Evolutionary conservation across 2,329 filamentous ascomycete species (phyloP).

Genomic region (Xylariaceae sp.): DNA sequence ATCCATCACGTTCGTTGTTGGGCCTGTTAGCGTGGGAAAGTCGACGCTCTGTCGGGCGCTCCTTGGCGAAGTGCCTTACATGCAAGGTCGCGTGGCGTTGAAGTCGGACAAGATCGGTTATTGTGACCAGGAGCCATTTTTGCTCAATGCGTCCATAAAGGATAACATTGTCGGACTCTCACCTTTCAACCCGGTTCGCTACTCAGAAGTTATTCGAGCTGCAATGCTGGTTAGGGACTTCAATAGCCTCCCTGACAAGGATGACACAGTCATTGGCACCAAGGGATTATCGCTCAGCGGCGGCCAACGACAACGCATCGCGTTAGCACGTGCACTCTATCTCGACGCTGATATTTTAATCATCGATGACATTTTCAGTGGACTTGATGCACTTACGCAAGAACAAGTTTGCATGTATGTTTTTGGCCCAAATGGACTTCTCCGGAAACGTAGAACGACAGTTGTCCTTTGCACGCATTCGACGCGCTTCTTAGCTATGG

Average conservation of each 20-base stretch:
- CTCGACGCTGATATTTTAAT: conserved; percentile 27
- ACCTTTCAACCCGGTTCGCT: conserved; percentile 22
- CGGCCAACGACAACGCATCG: conserved; percentile 42
- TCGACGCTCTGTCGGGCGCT: neutral
- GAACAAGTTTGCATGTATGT: conserved; percentile 30
- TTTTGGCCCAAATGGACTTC: conserved; percentile 27
- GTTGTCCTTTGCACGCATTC: conserved; percentile 37
- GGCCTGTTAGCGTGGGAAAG: neutral
- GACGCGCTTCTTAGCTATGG: conserved; percentile 1
- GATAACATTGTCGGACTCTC: conserved; percentile 30
- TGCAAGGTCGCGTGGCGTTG: neutral
- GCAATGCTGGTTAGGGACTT: conserved; percentile 30
- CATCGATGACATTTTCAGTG: conserved; percentile 36
- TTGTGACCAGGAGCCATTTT: conserved; percentile 35
- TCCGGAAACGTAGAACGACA: conserved; percentile 21
- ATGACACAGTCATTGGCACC: conserved; percentile 40
- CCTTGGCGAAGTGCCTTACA: neutral
- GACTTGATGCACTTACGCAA: conserved; percentile 33
- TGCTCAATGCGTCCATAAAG: conserved; percentile 32
- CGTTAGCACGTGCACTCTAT: conserved; percentile 32
- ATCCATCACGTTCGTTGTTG: neutral
- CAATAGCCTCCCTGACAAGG: conserved; percentile 32
- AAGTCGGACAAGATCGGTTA: conserved; percentile 24
- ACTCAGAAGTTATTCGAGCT: conserved; percentile 27
- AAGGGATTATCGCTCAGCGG: conserved; percentile 44